Evolutionary conservation across 306 rosid species (phyloP).

Genomic region (Cicer bijugum): DNA sequence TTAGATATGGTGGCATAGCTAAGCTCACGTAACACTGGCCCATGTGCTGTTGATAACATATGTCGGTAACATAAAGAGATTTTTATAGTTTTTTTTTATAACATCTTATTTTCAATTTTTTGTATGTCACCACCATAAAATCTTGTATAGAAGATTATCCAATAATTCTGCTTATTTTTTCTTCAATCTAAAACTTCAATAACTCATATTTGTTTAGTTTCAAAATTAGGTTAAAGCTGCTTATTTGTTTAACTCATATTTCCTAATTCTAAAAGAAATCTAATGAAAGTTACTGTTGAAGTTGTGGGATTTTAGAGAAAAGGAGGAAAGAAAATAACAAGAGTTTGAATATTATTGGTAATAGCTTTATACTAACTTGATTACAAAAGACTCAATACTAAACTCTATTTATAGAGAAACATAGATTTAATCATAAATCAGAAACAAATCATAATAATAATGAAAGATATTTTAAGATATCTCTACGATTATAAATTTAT

Average conservation of each 20-base stretch:
- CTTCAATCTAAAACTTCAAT: not conserved
- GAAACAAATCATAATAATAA: too few species aligned
- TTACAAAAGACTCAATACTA: too few species aligned
- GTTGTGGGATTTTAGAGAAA: too few species aligned
- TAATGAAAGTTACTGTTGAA: not conserved
- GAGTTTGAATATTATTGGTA: too few species aligned
- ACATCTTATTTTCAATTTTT: not conserved
- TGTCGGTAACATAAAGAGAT: not conserved
- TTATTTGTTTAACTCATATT: too few species aligned
- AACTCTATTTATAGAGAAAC: too few species aligned
- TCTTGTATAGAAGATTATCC: not conserved
- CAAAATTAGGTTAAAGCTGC: constrained; percentile 3
- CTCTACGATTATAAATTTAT: too few species aligned
- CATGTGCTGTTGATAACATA: constrained; percentile 16
- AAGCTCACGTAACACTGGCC: not conserved
- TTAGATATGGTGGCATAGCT: not conserved
- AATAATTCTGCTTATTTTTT: not conserved
- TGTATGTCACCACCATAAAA: not conserved
- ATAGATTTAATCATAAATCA: too few species aligned
- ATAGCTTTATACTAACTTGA: too few species aligned
- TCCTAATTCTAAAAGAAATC: not conserved
- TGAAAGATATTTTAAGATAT: too few species aligned
- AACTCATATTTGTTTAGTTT: constrained; percentile 19
- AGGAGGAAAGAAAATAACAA: too few species aligned
- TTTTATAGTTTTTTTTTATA: not conserved